Percentiles rank a stretch among this genome's conserved stretches.
Conservation (phyloP, 78 protist genomes). For the Speleostelium caveatum region DNA sequence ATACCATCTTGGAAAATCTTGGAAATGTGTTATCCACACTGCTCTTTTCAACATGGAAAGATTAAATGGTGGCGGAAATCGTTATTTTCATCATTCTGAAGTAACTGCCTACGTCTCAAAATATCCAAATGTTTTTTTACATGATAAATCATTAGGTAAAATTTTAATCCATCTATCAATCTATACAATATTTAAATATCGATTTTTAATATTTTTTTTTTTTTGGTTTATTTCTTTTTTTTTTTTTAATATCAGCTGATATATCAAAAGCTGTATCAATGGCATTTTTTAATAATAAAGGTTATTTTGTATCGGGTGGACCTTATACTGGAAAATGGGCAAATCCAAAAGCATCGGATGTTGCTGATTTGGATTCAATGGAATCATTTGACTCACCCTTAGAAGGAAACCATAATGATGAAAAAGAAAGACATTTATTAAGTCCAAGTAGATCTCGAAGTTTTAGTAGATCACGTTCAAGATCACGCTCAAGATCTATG, state of each 20-base stretch:
- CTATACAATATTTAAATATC: not conserved
- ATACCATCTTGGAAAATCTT: constrained; percentile 54
- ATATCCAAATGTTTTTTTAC: constrained; percentile 69
- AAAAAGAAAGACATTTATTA: constrained; percentile 20
- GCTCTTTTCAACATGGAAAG: constrained; percentile 66
- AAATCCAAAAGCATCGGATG: constrained; percentile 44
- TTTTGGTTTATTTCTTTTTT: not conserved
- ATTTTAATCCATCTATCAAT: not conserved
- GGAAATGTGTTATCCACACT: constrained; percentile 78
- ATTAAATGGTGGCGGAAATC: constrained; percentile 6
- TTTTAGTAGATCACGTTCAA: not conserved
- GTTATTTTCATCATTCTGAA: constrained; percentile 64
- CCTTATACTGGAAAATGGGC: constrained; percentile 82
- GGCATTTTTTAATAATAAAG: constrained; percentile 74
- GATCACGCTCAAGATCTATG: not conserved
- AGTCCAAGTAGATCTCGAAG: constrained; percentile 30
- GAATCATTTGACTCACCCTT: constrained; percentile 45
- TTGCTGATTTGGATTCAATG: constrained; percentile 18
- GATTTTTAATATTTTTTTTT: not conserved
- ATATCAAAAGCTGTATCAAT: constrained; percentile 74
- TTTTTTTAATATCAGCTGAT: constrained; percentile 23
- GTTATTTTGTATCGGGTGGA: constrained; percentile 60
- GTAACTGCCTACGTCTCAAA: constrained; percentile 56
- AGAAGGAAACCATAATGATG: not conserved
- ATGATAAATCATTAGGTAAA: constrained; percentile 73